phyloP scores from a whole-genome alignment of 2,329 filamentous ascomycete genomes.

The Trichoderma harzianum region DNA sequence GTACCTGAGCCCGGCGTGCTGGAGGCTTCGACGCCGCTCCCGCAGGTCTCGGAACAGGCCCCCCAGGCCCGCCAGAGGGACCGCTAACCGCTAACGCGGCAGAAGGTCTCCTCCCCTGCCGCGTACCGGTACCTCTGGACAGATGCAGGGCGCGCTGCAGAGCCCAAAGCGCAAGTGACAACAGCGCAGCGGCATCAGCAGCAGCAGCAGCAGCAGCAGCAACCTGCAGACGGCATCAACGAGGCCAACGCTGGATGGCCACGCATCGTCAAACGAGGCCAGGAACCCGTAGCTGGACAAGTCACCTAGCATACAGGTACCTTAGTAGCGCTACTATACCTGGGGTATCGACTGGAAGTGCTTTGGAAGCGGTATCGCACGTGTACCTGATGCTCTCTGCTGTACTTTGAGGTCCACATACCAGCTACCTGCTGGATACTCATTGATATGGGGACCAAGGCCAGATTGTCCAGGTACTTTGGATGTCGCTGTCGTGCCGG shows the following conservation, averaged over 20 bases:
- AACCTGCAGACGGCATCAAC: background rate
- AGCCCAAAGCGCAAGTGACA: slow-evolving; percentile 7
- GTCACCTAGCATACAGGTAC: background rate
- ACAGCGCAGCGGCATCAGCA: slow-evolving; percentile 1
- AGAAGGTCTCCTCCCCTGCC: background rate
- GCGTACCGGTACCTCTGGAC: background rate
- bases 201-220: slow-evolving; percentile 2
- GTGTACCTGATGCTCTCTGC: background rate
- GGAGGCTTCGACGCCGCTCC: background rate
- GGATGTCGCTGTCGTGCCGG: background rate
- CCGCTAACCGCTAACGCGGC: background rate
- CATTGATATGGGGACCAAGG: background rate
- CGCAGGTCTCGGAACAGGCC: background rate
- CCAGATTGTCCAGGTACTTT: background rate
- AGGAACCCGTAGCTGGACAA: background rate
- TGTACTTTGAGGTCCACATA: background rate
- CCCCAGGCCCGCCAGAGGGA: background rate
- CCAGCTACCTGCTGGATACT: background rate
- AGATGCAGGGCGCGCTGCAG: slow-evolving; percentile 10
- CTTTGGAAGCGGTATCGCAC: background rate
- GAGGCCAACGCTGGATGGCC: background rate
- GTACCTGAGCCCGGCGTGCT: background rate
- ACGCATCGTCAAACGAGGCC: background rate
- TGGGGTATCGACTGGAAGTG: background rate
- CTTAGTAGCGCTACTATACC: background rate